Conservation (phyloP, 768 basidiomycete species). For the Hygrophorus pudorinus region DNA sequence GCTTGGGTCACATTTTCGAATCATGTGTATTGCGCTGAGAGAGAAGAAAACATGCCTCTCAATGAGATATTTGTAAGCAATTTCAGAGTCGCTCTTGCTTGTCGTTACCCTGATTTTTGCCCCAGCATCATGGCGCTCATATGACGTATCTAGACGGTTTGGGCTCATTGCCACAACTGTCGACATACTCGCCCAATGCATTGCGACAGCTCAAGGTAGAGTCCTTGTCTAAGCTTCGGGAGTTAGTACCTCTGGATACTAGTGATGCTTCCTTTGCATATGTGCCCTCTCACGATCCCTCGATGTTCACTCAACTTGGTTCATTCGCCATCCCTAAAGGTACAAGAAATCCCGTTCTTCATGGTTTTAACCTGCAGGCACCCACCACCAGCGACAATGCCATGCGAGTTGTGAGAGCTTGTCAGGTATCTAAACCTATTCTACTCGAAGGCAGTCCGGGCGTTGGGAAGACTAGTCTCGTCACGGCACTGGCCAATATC, state of each 20-base stretch:
- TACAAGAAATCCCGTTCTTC: constrained; percentile 20
- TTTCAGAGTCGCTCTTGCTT: not conserved
- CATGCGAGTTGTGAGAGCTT: constrained; percentile 80
- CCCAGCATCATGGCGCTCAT: constrained; percentile 82
- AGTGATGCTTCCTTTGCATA: constrained; percentile 16
- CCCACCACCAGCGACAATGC: constrained; percentile 87
- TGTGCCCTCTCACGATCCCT: constrained; percentile 23
- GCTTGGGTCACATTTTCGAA: constrained; percentile 93
- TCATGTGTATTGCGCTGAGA: constrained; percentile 28
- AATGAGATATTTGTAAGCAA: constrained; percentile 59
- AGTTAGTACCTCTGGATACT: constrained; percentile 39
- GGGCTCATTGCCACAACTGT: constrained; percentile 63
- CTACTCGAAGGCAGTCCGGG: constrained; percentile 96
- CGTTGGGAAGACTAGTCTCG: constrained; percentile 93
- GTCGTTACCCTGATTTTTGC: constrained; percentile 7
- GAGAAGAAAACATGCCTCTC: constrained; percentile 23
- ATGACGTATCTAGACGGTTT: constrained; percentile 92
- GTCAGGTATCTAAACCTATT: constrained; percentile 84
- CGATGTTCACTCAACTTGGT: constrained; percentile 48
- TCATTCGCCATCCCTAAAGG: constrained; percentile 67
- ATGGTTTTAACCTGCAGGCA: constrained; percentile 71
- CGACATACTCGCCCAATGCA: constrained; percentile 49
- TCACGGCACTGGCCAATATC: constrained; percentile 76
- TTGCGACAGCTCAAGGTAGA: constrained; percentile 54
- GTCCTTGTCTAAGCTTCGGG: constrained; percentile 42